These are phyloP conservation scores for Brassica balearica DNA, from an alignment of 441 rosid species.

Conservation along the genomic window DNA sequence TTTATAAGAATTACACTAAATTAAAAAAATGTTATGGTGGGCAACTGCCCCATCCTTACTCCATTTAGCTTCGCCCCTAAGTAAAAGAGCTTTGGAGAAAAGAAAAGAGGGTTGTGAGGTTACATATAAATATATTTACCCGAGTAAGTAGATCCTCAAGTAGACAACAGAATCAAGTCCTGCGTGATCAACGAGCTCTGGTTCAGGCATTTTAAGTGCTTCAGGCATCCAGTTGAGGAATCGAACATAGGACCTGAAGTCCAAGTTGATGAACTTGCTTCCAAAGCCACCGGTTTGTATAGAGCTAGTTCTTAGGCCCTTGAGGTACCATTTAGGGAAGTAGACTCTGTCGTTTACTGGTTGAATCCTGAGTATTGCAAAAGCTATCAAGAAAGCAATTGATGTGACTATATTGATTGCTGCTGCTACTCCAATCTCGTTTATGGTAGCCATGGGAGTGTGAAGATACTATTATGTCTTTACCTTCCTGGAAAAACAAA, in stretches of 20 bases:
- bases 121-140: conserved; percentile 43
- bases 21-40: too few species aligned
- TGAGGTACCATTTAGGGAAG: conserved; percentile 98
- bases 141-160: conserved; percentile 87
- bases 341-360: conserved; percentile 97
- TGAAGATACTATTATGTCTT: not conserved
- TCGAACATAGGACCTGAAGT: conserved; percentile 66
- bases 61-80: too few species aligned
- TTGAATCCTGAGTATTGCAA: conserved; percentile 88
- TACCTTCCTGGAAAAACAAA: conserved; percentile 7
- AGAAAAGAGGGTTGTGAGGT: not conserved
- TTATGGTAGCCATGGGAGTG: conserved; percentile 70
- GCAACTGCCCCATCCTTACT: too few species aligned
- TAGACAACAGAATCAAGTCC: conserved; percentile 97
- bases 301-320: conserved; percentile 82
- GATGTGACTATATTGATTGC: conserved; percentile 81
- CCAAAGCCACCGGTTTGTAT: conserved; percentile 65
- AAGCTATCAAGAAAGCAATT: conserved; percentile 77
- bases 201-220: conserved; percentile 94
- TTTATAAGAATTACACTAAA: too few species aligned
- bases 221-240: conserved; percentile 97
- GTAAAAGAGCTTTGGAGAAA: not conserved
- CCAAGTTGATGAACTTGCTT: conserved; percentile 78
- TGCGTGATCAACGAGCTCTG: conserved; percentile 95
- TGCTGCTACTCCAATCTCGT: conserved; percentile 87